Conservation (phyloP, 2,329 filamentous ascomycete genomes). For the Myriosclerotinia duriaeana region DNA sequence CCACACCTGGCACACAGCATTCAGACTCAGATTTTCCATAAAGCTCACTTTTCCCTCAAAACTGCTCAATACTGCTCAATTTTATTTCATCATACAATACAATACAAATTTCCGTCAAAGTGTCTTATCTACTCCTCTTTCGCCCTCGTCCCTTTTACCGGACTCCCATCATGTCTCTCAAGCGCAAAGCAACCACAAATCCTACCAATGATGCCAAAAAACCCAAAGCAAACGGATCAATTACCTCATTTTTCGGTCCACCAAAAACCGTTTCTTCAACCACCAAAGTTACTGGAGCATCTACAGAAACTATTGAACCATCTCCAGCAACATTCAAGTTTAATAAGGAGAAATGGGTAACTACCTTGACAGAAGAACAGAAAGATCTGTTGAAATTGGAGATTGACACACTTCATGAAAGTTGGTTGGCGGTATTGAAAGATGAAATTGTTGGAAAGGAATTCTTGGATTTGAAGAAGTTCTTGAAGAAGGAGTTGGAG, state of each 20-base stretch:
- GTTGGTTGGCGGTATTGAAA: slow-evolving; percentile 86
- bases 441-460: slow-evolving; percentile 77
- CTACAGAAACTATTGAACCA: slow-evolving; percentile 33
- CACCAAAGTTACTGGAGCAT: slow-evolving; percentile 44
- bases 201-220: slow-evolving; percentile 62
- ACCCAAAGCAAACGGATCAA: slow-evolving; percentile 70
- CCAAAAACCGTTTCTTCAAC: slow-evolving; percentile 42
- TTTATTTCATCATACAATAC: neutral
- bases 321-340: slow-evolving; percentile 55
- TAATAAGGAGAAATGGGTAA: slow-evolving; percentile 88
- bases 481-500: slow-evolving; percentile 74
- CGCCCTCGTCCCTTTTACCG: slow-evolving; percentile 20
- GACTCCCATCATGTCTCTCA: slow-evolving; percentile 47
- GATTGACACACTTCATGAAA: slow-evolving; percentile 87
- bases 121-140: slow-evolving; percentile 31
- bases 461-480: slow-evolving; percentile 85
- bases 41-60: neutral
- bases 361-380: slow-evolving; percentile 75
- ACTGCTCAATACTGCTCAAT: too few relatives aligned
- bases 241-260: slow-evolving; percentile 85
- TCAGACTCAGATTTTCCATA: neutral
- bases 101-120: slow-evolving; percentile 22
- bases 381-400: slow-evolving; percentile 80
- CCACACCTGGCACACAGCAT: too few relatives aligned
- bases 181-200: slow-evolving; percentile 62